Base-by-base conservation (phyloP, 164 flowering plant species). In the Magnolia officinalis region DNA sequence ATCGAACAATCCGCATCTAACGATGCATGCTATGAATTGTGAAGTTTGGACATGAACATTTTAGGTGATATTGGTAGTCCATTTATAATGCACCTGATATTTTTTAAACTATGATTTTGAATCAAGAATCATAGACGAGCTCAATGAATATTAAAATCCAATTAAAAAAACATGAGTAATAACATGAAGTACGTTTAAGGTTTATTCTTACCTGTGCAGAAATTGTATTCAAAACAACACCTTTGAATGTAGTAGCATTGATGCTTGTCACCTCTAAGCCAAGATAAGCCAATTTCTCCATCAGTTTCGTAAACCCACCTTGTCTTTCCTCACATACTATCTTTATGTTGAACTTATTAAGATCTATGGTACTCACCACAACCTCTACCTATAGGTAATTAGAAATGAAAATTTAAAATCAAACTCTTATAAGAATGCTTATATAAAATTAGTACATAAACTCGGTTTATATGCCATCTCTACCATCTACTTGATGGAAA, bases 251-350 rank as follows among this genome's bases (percentile, higher is more conserved):
- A n/a, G 90, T 86, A 31, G 88, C 80, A 74, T 82, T 87, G 45
- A 81, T 85, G 75, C 88, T 90, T 8, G 79, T 86, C 66, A 87
- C 77, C 63, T 87, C 91, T 55, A 89, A 80, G 61, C 97, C 93
- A 19, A 86, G 82, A 37, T 14, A 20, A 72, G 8, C 78, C 78
- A 92, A 78, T 23, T 84, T 85, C 73, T 92, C 92, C 80, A 90
- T 61, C 70, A 92, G 23, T 80, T 75, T 84, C 8, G 87, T 86
- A 72, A 94, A 85, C 14, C 86, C 76, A 0, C 90, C 87, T 73
- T 77, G 72, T 71, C 78, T 92, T 78, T 84, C 88, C 83, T 77
- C 82, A 61, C 83, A 79, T 0, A 85, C 55, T 9, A 91, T 85
- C 82, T 87, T 87, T 24, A 92, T 76, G 88, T 90, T 86, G 0